Percentiles rank a stretch among this genome's conserved stretches.
phyloP scores from a whole-genome alignment of 208 protist genomes.

The Trypanosoma platydactyli region DNA sequence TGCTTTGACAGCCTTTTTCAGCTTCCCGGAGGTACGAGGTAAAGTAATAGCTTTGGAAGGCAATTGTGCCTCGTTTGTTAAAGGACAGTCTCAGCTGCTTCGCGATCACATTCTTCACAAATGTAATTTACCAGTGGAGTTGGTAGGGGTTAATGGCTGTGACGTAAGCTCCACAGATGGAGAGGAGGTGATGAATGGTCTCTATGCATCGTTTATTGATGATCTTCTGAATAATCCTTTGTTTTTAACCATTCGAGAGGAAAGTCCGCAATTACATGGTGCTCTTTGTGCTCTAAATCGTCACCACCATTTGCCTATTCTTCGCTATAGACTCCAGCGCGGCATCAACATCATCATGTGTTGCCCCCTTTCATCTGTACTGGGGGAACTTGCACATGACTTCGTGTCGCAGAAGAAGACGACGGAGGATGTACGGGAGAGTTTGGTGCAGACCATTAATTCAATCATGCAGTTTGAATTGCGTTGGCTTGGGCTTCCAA shows the following conservation, averaged over 20 bases:
- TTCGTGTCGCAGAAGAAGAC: background rate
- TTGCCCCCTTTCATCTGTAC: conserved; percentile 18
- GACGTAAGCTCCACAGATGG: background rate
- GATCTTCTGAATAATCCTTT: conserved; percentile 12
- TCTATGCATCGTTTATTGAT: conserved; percentile 33
- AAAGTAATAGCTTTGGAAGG: conserved; percentile 21
- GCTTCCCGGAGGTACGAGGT: conserved; percentile 34
- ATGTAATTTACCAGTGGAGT: conserved; percentile 3
- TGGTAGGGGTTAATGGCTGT: conserved; percentile 22
- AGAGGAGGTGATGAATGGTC: conserved; percentile 13
- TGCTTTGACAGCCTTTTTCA: conserved; percentile 39
- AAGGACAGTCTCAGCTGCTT: conserved; percentile 6
- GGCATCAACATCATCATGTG: conserved; percentile 39
- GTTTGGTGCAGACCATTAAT: conserved; percentile 2
- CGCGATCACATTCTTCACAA: conserved; percentile 9
- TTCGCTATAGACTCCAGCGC: conserved; percentile 62
- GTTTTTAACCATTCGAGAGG: conserved; percentile 1
- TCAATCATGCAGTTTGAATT: conserved; percentile 48
- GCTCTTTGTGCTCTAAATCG: conserved; percentile 54
- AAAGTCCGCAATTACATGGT: conserved; percentile 47
- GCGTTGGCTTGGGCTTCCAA: conserved; percentile 57
- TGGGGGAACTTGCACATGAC: conserved; percentile 12
- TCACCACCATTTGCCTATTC: conserved; percentile 53
- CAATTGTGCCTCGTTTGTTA: background rate
- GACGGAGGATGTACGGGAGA: background rate